phyloP scores from a whole-genome alignment of 192 early-diverging fungal species.

The Dissophora globulifera region DNA sequence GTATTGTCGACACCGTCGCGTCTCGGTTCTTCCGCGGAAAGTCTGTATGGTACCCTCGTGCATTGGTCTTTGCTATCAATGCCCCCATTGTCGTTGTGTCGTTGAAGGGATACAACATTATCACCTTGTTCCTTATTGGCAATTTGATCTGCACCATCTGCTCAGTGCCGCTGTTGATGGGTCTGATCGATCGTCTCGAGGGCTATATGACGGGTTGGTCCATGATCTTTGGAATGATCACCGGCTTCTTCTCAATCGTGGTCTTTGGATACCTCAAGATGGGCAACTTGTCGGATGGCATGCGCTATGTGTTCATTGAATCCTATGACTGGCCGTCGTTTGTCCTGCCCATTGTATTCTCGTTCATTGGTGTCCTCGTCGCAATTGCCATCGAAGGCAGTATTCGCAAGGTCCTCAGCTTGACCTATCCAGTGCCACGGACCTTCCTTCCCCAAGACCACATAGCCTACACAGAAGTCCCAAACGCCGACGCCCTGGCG shows the following conservation, averaged over 20 bases:
- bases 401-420: conserved; percentile 18
- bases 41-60: conserved; percentile 30
- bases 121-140: conserved; percentile 65
- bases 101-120: conserved; percentile 62
- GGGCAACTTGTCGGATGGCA: conserved; percentile 16
- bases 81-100: conserved; percentile 59
- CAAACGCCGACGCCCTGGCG: too few relatives aligned
- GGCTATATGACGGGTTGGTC: conserved; percentile 37
- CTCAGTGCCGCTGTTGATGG: conserved; percentile 63
- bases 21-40: conserved; percentile 54
- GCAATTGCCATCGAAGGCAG: conserved; percentile 5
- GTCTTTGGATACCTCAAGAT: conserved; percentile 45
- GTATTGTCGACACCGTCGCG: conserved; percentile 68
- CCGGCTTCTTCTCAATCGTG: conserved; percentile 43
- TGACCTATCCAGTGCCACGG: conserved; percentile 27
- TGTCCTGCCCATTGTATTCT: conserved; percentile 22
- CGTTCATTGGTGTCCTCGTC: conserved; percentile 19
- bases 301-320: conserved; percentile 29
- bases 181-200: conserved; percentile 55
- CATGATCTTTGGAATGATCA: conserved; percentile 23
- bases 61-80: conserved; percentile 38
- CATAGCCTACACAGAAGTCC: too few relatives aligned
- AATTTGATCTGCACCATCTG: conserved; percentile 68
- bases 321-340: conserved; percentile 51
- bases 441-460: conserved; percentile 15